A percentile compares a stretch with the other conserved stretches of the same genome.
phyloP scores from a whole-genome alignment of 2,329 filamentous ascomycete species.

The Paraphaeosphaeria sporulosa region DNA sequence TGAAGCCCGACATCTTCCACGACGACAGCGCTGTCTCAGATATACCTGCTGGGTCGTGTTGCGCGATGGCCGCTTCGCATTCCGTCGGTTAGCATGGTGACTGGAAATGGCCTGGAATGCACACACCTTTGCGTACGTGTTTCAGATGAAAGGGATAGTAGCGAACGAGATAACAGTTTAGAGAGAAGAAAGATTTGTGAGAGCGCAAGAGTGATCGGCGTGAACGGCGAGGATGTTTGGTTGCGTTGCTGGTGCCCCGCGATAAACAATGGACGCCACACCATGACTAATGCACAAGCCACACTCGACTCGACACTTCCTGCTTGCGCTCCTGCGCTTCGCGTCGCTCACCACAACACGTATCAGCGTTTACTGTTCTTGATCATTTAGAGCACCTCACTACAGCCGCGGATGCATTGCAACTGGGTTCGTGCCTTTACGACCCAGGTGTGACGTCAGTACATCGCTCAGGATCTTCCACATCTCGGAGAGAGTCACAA shows the following conservation, averaged over 20 bases:
- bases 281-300: constrained; percentile 22
- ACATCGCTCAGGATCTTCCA: background rate
- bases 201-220: background rate
- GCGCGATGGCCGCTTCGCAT: constrained; percentile 35
- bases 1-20: constrained; percentile 74
- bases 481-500: no score
- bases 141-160: constrained; percentile 14
- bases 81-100: constrained; percentile 45
- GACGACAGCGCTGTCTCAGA: constrained; percentile 20
- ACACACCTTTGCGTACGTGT: constrained; percentile 17
- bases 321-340: background rate
- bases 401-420: background rate
- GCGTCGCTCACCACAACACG: background rate
- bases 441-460: background rate
- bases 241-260: constrained; percentile 25
- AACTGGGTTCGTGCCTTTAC: background rate
- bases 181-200: constrained; percentile 4
- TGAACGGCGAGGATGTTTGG: constrained; percentile 2
- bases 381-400: no score
- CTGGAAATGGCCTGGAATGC: constrained; percentile 30
- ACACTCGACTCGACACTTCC: background rate
- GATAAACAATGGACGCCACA: constrained; percentile 32
- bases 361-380: no score
- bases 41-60: constrained; percentile 29
- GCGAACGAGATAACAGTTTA: background rate